Base-by-base conservation (phyloP, 2,329 filamentous ascomycete genomes). In the Colletotrichum caudatum region DNA sequence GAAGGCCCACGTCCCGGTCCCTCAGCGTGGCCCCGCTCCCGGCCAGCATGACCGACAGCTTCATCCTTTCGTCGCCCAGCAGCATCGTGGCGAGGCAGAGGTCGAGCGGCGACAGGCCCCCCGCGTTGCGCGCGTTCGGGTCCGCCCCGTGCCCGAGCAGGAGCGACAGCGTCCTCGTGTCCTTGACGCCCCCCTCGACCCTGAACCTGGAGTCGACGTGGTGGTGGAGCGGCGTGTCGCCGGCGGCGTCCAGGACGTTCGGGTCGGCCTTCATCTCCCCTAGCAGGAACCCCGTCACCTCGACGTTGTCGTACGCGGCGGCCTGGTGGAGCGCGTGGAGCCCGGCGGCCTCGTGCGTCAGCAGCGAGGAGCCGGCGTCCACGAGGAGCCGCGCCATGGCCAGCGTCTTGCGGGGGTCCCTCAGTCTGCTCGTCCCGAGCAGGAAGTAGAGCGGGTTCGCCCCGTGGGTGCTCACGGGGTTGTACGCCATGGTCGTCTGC, bases 61-160 rank as follows among this genome's bases (percentile, higher is more conserved):
- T 54, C 18, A 72, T 39, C 29, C 62, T 72, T 20, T 64, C 69
- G 3, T 44, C 20, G 3, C 53, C 62, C 12, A 69, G 11, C 23
- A 51, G 51, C n/a, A 54, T 48, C 4, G 66, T 64, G 11, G 46
- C 39, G 14, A 72, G 16, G n/a, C 69, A 72, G 1, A 72, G 41
- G 26, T 72, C 69, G 12, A 72, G 9, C 12, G 65, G 53, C 2
- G 69, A 72, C 7, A 51, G 18, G 9, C 59, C 46, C 1, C 41
- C 58, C 4, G 37, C 20, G 5, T 72, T 72, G 16, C 73, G 65
- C 3, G 74, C 65, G 14, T 82, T 80, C 0, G 77, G 69, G 48
- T 82, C 76, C 0, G 80, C 79, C 2, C 80, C 81, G 26, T 76
- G 62, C 56, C 77, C 73, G 1, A 82, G 70, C 16, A 82, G 74